Evolutionary conservation across 257 asterid genomes (phyloP).

Genomic region (Buddleja alternifolia): DNA sequence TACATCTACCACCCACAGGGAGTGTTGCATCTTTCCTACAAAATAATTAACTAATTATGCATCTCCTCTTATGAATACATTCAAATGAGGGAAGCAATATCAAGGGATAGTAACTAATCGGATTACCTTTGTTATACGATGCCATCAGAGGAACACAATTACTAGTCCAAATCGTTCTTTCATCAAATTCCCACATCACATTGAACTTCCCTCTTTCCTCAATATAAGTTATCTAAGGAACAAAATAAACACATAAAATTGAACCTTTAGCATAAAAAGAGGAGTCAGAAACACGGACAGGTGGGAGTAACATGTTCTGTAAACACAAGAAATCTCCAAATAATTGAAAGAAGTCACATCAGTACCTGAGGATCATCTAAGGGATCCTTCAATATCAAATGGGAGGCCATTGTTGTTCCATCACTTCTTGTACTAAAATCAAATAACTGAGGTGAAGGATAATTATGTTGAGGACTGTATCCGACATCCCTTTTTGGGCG

Average conservation of each 20-base stretch:
- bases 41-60: conserved; percentile 19
- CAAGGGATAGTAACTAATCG: conserved; percentile 20
- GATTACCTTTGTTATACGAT: conserved; percentile 83
- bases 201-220: conserved; percentile 87
- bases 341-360: conserved; percentile 17
- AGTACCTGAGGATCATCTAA: conserved; percentile 89
- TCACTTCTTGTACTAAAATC: conserved; percentile 53
- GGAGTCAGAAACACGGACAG: conserved; percentile 7
- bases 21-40: conserved; percentile 90
- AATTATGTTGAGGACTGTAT: conserved; percentile 54
- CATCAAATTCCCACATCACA: conserved; percentile 84
- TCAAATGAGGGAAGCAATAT: conserved; percentile 11
- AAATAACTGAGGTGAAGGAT: conserved; percentile 46
- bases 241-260: conserved; percentile 20
- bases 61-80: conserved; percentile 14
- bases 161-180: conserved; percentile 90
- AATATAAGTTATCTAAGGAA: conserved; percentile 60
- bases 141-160: conserved; percentile 78
- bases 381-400: conserved; percentile 78
- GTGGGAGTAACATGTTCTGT: not conserved
- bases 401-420: conserved; percentile 69
- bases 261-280: conserved; percentile 2
- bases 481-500: conserved; percentile 68
- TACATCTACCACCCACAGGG: conserved; percentile 86
- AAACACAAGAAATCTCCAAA: conserved; percentile 21